phyloP scores from a whole-genome alignment of 176 grass and related monocot species.

The Cenchrus americanus region DNA sequence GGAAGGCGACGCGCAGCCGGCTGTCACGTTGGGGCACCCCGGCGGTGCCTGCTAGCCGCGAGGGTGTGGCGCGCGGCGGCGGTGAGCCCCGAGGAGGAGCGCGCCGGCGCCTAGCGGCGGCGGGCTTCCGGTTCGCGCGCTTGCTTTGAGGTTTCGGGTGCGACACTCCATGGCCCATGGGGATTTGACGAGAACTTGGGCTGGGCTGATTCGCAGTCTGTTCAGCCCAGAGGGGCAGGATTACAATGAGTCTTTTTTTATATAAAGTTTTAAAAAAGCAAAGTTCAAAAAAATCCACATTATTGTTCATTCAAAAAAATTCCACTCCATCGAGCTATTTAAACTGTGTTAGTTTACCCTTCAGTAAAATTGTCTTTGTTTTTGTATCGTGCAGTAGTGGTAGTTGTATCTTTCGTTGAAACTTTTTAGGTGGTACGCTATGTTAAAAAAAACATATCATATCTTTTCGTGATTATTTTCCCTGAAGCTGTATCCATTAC shows the following conservation, averaged over 20 bases:
- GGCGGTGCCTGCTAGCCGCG: too few relatives aligned
- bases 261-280: too few relatives aligned
- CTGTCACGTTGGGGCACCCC: too few relatives aligned
- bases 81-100: not conserved
- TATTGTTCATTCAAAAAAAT: not conserved
- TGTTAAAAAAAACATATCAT: too few relatives aligned
- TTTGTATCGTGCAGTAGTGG: not conserved
- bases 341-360: not conserved
- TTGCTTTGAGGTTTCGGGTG: too few relatives aligned
- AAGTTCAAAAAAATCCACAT: too few relatives aligned
- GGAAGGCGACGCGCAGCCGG: not conserved
- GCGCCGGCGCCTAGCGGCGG: not conserved
- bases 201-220: not conserved
- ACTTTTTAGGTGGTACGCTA: too few relatives aligned
- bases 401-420: not conserved
- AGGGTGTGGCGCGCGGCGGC: not conserved
- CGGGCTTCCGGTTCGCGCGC: not conserved
- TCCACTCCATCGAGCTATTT: not conserved
- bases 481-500: not conserved
- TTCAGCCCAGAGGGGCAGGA: not conserved
- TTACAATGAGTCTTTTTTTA: too few relatives aligned
- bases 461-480: too few relatives aligned
- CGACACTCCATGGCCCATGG: too few relatives aligned
- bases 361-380: not conserved
- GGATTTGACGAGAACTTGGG: not conserved